Base-by-base conservation (phyloP, 2,329 filamentous ascomycete species). In the Colletotrichum plurivorum region DNA sequence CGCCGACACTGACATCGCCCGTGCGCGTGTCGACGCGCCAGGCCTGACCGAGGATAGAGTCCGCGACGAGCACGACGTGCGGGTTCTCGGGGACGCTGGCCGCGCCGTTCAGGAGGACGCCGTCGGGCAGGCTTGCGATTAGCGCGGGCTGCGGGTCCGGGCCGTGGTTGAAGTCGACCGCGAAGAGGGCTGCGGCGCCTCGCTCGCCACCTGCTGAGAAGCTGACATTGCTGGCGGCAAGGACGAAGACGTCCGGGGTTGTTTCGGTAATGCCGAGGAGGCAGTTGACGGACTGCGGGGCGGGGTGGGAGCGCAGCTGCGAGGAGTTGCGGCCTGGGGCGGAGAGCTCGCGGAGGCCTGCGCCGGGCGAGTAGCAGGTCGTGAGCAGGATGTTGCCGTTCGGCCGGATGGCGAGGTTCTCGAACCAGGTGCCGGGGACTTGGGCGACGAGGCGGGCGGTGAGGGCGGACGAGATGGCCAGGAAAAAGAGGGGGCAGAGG, bases 341-440 rank as follows among this genome's bases (percentile, higher is more conserved):
- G 22, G 53, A 56, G 18, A 74, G 10, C 7, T 60, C 59, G 51
- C 70, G 67, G 4, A 74, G 43, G 13, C 45, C 53, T 13, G 67
- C 31, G 31, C 31, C 8, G 53, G 18, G 55, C 27, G 31, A 53
- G 58, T 9, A 22, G 54, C n/a, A 64, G 13, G 55, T 49, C 5
- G 76, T 76, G 20, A 78, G 65, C 8, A 81, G 73, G 15, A 81
- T 69, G 46, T 77, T 75, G 20, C 79, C 76, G 36, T 78, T 79
- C 7, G 69, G 57, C 16, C 76, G 73, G 1, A 76, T 70, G 6
- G 77, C 76, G 45, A 80, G 74, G 61, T 78, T 80, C 49, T 79
- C 78, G 36, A 79, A 67, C 77, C 76, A 79, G 12, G 77, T 74
- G 3, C 74, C 72, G 4, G 73, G 71, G 54, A 77, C 78, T 57